Base-by-base conservation (phyloP, 257 asterid genomes). In the Solanum phureja region DNA sequence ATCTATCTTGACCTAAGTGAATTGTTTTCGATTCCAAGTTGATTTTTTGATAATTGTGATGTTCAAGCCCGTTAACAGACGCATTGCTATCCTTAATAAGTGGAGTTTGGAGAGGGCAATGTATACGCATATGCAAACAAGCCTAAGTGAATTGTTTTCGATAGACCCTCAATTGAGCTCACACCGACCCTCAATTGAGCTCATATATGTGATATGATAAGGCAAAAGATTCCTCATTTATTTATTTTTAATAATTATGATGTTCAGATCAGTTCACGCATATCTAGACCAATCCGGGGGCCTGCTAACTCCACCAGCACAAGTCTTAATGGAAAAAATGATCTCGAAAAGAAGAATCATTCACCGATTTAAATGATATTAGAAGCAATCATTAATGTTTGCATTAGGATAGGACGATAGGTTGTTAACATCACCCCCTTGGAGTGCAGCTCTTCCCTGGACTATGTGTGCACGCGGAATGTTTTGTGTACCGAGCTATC, bases 261-360 rank as follows among this genome's bases (percentile, higher is more conserved):
- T 56, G 0, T 56, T 56, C 4, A 3, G 0, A 71, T 8, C 13
- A 7, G 0, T 3, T 71, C 8, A 2, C 1, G 0, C n/a, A 1
- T 24, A 5, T 66, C 35, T 66, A 6, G 35, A 27, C 1, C 33
- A 66, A 66, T 66, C 8, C 0, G 9, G 4, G 18, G 24, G 6
- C 3, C 16, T 62, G 33, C 16, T 62, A 62, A 23, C 16, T 8
- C 71, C 18, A 35, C 6, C 5, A 21, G 12, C 27, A 74, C 49
- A 21, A 18, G n/a, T 33, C 24, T 33, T 33, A 3, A 33, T 33
- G 14, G 7, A 19, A 71, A 71, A 31, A 71, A 71, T 71, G 40
- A 71, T 31, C n/a, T 71, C 3, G n/a, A 71, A 72, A 72, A 72
- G 79, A 71, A 71, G 7, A 72, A 73, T 8, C 81, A 71, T 0